Evolutionary conservation across 371 early-diverging fungal genomes (phyloP), one percentile per base, ranked within the genome.

Genomic region (Rhizopus microsporus): DNA sequence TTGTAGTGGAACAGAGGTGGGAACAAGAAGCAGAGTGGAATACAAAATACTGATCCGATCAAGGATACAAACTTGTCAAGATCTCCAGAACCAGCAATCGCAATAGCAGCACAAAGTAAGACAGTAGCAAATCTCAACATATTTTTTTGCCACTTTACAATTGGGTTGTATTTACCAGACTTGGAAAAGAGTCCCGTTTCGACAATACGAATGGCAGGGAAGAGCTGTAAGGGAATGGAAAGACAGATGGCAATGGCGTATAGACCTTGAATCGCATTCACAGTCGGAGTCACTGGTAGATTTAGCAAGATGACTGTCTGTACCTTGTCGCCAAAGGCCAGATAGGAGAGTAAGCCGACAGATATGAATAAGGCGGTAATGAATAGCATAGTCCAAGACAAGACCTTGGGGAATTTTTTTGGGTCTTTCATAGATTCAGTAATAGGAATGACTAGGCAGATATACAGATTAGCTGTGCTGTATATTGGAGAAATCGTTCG

Each of bases 81-180:
- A 54, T 88, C 83, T 43, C 72, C 74, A 3, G 89, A 81, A 4
- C 93, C 93, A 35, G 75, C 76, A 77, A 86, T 90, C 8, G 93
- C 87, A 54, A 90, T 81, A 23, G 71, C 59, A 4, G 86, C 91
- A 58, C 90, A 85, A 7, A 68, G 60, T 7, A 83, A 34, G 4
- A 88, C 83, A 23, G 86, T 67, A 4, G 69, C 59, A 23, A 84
- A 72, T 15, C 94, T 70, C 69, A 89, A 88, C 53, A 78, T 61
- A 59, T 94, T 94, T 79, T 94, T 94, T 68, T 90, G 85, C 93
- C 93, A 93, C 69, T 94, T 94, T 60, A 92, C 87, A 32, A 80
- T 49, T n/a, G 60, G 67, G 54, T 82, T 77, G 51, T 75, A 65
- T 57, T 89, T 89, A 38, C 89, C 89, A 3, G 84, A 81, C 34